These are phyloP conservation scores for Clohesyomyces aquaticus DNA, from an alignment of 495 filamentous ascomycete species.

Conservation along the genomic window DNA sequence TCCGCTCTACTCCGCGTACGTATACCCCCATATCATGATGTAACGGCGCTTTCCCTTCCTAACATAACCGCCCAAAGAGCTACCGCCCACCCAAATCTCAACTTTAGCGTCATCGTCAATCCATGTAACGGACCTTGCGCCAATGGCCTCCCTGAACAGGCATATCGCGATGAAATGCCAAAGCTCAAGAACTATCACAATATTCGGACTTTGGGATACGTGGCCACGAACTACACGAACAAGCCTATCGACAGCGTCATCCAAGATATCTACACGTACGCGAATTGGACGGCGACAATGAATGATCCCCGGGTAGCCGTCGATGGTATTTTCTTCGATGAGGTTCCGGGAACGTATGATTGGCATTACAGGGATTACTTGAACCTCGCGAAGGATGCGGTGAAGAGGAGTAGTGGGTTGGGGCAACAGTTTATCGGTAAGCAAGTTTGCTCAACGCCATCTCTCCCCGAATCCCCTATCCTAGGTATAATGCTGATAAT, in stretches of 20 bases:
- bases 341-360: slow-evolving; percentile 39
- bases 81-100: slow-evolving; percentile 12
- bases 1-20: slow-evolving; percentile 36
- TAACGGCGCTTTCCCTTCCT: neutral
- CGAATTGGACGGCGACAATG: slow-evolving; percentile 16
- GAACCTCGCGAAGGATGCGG: slow-evolving; percentile 36
- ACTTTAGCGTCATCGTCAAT: slow-evolving; percentile 37
- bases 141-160: slow-evolving; percentile 15
- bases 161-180: slow-evolving; percentile 34
- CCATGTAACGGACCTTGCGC: slow-evolving; percentile 32
- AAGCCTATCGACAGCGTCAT: slow-evolving; percentile 26
- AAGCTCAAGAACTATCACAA: slow-evolving; percentile 30
- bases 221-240: slow-evolving; percentile 35
- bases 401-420: slow-evolving; percentile 34
- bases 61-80: neutral
- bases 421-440: slow-evolving; percentile 27
- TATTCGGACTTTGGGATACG: slow-evolving; percentile 35
- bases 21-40: neutral
- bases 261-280: slow-evolving; percentile 31
- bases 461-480: neutral
- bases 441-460: no score
- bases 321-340: slow-evolving; percentile 40
- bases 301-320: slow-evolving; percentile 8
- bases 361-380: slow-evolving; percentile 43
- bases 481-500: neutral